These are phyloP conservation scores for Kodamaea alishanica DNA, from an alignment of 1,139 yeast genomes.

Conservation along the genomic window DNA sequence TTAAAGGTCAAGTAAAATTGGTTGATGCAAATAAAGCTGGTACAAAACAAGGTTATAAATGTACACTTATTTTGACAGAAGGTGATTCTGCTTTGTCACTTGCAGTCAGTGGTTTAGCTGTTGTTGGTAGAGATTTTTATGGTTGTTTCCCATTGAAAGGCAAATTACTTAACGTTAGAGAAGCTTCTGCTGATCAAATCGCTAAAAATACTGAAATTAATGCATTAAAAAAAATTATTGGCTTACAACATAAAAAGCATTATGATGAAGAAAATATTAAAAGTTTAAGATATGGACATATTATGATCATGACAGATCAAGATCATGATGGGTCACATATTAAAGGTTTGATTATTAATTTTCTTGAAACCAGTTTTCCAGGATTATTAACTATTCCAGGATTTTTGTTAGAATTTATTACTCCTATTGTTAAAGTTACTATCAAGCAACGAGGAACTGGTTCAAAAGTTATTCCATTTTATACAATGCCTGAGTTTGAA, in stretches of 20 bases:
- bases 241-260: constrained; percentile 85
- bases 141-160: constrained; percentile 97
- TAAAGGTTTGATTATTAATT: constrained; percentile 92
- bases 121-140: constrained; percentile 91
- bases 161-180: constrained; percentile 91
- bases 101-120: constrained; percentile 92
- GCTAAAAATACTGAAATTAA: constrained; percentile 91
- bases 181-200: constrained; percentile 92
- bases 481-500: constrained; percentile 95
- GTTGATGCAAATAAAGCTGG: constrained; percentile 98
- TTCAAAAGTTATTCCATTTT: constrained; percentile 64
- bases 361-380: constrained; percentile 90
- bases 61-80: constrained; percentile 91
- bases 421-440: constrained; percentile 93
- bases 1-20: constrained; percentile 84
- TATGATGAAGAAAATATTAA: constrained; percentile 62
- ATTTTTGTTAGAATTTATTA: constrained; percentile 86
- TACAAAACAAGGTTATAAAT: constrained; percentile 83
- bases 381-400: constrained; percentile 91
- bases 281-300: constrained; percentile 87
- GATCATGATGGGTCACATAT: constrained; percentile 99
- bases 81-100: constrained; percentile 95
- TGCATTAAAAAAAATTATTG: constrained; percentile 93
- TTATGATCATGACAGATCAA: constrained; percentile 99
- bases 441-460: constrained; percentile 58